Conservation (phyloP, 2,329 filamentous ascomycete species). For the Penicillium sp. region DNA sequence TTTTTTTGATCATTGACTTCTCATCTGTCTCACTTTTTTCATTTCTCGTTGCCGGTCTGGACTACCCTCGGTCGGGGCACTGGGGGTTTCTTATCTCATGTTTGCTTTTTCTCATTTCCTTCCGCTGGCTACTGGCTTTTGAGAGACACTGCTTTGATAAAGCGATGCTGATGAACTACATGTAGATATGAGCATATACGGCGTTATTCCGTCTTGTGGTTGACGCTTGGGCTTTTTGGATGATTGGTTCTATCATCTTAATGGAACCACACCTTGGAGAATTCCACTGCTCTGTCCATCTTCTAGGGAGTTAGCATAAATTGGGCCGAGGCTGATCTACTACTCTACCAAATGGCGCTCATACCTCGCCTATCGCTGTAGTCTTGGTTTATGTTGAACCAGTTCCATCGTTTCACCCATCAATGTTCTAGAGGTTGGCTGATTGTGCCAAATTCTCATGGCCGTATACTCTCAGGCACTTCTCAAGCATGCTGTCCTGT, state of each 20-base stretch:
- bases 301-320: background rate
- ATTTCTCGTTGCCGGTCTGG: slow-evolving; percentile 16
- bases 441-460: background rate
- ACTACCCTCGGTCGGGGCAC: slow-evolving; percentile 18
- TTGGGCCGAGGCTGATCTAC: background rate
- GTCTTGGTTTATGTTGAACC: background rate
- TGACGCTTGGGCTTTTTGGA: slow-evolving; percentile 21
- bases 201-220: slow-evolving; percentile 33
- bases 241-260: slow-evolving; percentile 25
- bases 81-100: slow-evolving; percentile 22
- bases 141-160: slow-evolving; percentile 36
- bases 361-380: background rate
- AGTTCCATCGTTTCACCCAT: background rate
- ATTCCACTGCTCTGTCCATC: background rate
- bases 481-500: background rate
- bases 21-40: background rate
- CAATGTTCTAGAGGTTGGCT: background rate
- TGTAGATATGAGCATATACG: slow-evolving; percentile 47
- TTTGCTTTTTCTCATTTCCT: slow-evolving; percentile 30
- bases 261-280: slow-evolving; percentile 24
- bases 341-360: background rate
- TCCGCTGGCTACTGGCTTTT: slow-evolving; percentile 22
- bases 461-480: background rate
- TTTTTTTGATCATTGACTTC: slow-evolving; percentile 19
- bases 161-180: slow-evolving; percentile 37